These are phyloP conservation scores for Plasmodium gaboni DNA, from an alignment of 169 alveolate genomes.

Conservation along the genomic window DNA sequence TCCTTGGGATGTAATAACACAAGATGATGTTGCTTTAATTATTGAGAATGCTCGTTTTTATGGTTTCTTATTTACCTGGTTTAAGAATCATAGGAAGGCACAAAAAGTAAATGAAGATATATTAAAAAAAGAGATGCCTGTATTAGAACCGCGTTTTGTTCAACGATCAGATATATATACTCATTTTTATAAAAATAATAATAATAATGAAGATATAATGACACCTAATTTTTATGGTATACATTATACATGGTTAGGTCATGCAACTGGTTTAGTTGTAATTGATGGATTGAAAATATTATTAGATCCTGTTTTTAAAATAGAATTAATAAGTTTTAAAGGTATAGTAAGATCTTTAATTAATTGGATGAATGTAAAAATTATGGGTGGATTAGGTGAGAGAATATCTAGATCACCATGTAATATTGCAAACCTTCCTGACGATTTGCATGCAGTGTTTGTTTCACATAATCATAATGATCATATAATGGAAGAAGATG, in stretches of 20 bases:
- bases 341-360: conserved; percentile 51
- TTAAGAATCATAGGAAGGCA: conserved; percentile 69
- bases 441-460: conserved; percentile 65
- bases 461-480: conserved; percentile 73
- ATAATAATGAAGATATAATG: background rate
- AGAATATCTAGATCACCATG: conserved; percentile 56
- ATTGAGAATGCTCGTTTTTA: conserved; percentile 62
- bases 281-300: conserved; percentile 56
- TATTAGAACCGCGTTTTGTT: conserved; percentile 40
- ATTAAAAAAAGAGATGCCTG: conserved; percentile 70
- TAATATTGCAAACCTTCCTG: conserved; percentile 40
- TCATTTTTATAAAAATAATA: conserved; percentile 42
- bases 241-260: conserved; percentile 72
- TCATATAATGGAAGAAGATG: conserved; percentile 72
- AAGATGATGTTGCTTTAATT: conserved; percentile 44
- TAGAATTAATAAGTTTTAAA: conserved; percentile 49
- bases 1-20: conserved; percentile 70
- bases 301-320: conserved; percentile 71
- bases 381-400: conserved; percentile 71
- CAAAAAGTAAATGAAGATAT: conserved; percentile 30
- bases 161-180: conserved; percentile 44
- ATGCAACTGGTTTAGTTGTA: conserved; percentile 64
- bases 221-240: conserved; percentile 69
- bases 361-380: conserved; percentile 52
- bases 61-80: conserved; percentile 59